A percentile compares a stretch with the other conserved stretches of the same genome.
phyloP scores from a whole-genome alignment of 176 grass and related monocot genomes.

The Aegilops longissima region DNA sequence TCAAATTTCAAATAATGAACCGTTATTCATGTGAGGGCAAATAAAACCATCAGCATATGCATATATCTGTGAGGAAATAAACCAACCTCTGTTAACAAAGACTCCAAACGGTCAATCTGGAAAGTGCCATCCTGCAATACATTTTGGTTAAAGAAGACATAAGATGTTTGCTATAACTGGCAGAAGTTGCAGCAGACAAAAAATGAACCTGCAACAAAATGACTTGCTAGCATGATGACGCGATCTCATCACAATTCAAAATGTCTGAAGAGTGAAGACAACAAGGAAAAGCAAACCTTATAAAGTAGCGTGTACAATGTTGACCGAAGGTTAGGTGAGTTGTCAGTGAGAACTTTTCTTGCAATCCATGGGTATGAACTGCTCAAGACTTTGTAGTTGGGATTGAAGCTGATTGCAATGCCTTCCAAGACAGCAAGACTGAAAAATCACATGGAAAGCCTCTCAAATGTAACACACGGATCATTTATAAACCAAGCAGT shows the following conservation, averaged over 20 bases:
- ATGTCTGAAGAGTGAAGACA: background rate
- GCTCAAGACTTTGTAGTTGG: conserved; percentile 93
- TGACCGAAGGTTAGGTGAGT: conserved; percentile 80
- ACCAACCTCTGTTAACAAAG: conserved; percentile 84
- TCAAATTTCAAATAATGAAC: conserved; percentile 11
- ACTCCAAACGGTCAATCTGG: conserved; percentile 93
- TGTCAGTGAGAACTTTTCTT: conserved; percentile 98
- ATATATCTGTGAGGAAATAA: conserved; percentile 6
- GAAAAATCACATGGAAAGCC: conserved; percentile 41
- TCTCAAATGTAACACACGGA: background rate
- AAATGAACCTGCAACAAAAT: conserved; percentile 11
- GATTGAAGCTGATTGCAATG: conserved; percentile 85
- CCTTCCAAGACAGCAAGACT: conserved; percentile 98
- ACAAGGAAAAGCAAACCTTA: conserved; percentile 50
- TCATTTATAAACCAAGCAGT: conserved; percentile 4
- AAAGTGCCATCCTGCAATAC: conserved; percentile 72
- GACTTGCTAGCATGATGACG: conserved; percentile 8
- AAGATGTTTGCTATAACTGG: conserved; percentile 28
- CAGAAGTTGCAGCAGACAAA: conserved; percentile 27
- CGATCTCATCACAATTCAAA: background rate
- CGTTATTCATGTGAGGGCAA: conserved; percentile 15
- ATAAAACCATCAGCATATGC: background rate
- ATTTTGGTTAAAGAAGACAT: conserved; percentile 28
- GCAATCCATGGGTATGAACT: conserved; percentile 99
- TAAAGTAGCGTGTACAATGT: conserved; percentile 88